Conservation (phyloP, 1,284 basidiomycete genomes). For the Trametes hirsuta region DNA sequence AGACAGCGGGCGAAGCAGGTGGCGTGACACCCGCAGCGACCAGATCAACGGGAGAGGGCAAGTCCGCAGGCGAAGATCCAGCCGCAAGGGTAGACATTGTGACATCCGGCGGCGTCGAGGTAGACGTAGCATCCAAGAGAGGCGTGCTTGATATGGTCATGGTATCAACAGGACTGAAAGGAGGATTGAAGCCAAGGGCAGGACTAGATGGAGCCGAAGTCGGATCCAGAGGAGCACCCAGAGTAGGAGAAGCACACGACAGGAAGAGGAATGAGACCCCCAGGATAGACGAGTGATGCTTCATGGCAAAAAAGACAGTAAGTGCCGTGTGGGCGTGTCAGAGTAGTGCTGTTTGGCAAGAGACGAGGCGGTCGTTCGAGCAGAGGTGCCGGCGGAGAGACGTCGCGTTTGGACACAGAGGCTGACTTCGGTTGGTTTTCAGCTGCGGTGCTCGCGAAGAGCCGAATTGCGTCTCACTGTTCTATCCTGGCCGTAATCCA, state of each 20-base stretch:
- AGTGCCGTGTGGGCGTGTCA: conserved; percentile 31
- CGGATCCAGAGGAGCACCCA: conserved; percentile 15
- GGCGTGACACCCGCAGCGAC: neutral
- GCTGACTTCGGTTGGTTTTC: neutral
- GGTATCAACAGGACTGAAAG: neutral
- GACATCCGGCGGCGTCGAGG: neutral
- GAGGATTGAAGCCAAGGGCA: neutral
- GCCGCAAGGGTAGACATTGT: no score
- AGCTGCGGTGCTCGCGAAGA: no score
- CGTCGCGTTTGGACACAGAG: neutral
- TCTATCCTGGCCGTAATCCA: neutral
- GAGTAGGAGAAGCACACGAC: conserved; percentile 22
- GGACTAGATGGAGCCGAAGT: conserved; percentile 6
- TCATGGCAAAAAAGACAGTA: conserved; percentile 11
- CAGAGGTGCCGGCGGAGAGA: no score
- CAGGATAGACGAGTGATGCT: conserved; percentile 25
- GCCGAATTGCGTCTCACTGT: no score
- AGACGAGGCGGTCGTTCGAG: neutral
- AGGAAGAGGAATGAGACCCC: conserved; percentile 23
- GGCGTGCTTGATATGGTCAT: neutral
- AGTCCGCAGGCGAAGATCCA: neutral
- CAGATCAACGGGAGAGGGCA: no score
- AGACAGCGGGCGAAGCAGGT: neutral
- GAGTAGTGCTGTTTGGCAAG: neutral
- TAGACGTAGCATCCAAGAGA: neutral